These are phyloP conservation scores for Botrytis cinerea DNA, from an alignment of 2,329 filamentous ascomycete species.

Conservation along the genomic window DNA sequence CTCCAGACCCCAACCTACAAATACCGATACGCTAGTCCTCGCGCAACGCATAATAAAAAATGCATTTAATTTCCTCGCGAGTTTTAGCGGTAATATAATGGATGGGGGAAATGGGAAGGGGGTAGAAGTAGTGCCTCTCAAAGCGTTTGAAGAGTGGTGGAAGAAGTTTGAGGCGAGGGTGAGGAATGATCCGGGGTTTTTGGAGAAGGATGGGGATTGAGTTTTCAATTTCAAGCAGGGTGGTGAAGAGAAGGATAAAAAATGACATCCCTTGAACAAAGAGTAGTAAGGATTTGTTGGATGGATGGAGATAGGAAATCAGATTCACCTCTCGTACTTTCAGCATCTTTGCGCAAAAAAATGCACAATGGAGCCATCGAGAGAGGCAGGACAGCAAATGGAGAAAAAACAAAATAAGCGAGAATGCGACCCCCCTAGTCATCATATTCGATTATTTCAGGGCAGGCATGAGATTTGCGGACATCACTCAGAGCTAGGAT, in stretches of 20 bases:
- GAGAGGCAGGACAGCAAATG: background rate
- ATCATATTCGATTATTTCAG: background rate
- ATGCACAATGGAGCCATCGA: background rate
- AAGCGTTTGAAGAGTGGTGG: slow-evolving; percentile 98
- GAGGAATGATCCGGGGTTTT: slow-evolving; percentile 81
- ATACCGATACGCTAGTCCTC: slow-evolving; percentile 68
- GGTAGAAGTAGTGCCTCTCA: slow-evolving; percentile 87
- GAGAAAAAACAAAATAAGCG: background rate
- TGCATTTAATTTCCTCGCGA: slow-evolving; percentile 93
- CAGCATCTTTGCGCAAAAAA: background rate
- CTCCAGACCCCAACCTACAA: background rate
- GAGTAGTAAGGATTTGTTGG: background rate
- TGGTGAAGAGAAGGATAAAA: background rate
- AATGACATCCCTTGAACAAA: rapidly evolving
- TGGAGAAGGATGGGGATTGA: slow-evolving; percentile 60
- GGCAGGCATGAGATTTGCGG: background rate
- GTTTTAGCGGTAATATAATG: slow-evolving; percentile 68
- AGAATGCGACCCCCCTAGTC: background rate
- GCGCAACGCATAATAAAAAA: slow-evolving; percentile 95
- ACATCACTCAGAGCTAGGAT: background rate
- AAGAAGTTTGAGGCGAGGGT: slow-evolving; percentile 88
- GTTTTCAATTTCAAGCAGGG: background rate
- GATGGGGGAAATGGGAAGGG: slow-evolving; percentile 48
- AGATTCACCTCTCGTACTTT: background rate
- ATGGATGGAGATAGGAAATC: background rate